Conservation (phyloP, 352 stramenopile genomes). For the Phytopythium chamaehyphon region DNA sequence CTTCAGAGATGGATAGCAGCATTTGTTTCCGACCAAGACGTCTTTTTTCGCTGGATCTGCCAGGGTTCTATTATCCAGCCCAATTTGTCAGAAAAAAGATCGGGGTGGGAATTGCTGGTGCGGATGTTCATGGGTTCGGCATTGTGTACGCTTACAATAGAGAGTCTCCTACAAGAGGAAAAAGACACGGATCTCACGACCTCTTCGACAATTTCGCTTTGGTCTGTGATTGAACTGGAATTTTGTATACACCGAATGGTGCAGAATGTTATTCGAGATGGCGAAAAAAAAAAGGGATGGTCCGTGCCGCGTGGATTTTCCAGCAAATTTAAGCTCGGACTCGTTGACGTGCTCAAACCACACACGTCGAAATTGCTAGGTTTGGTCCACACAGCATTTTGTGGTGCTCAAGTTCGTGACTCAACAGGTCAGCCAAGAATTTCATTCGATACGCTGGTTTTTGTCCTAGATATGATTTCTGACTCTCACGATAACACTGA, state of each 20-base stretch:
- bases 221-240: slow-evolving; percentile 50
- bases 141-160: slow-evolving; percentile 39
- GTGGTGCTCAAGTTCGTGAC: not conserved
- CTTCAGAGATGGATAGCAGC: slow-evolving; percentile 30
- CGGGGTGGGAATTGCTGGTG: slow-evolving; percentile 39
- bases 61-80: slow-evolving; percentile 14
- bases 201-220: slow-evolving; percentile 24
- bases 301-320: slow-evolving; percentile 36
- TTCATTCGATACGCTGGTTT: slow-evolving; percentile 4
- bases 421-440: not conserved
- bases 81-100: slow-evolving; percentile 14
- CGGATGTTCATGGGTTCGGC: slow-evolving; percentile 46
- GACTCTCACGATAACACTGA: not conserved
- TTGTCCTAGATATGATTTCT: not conserved
- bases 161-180: slow-evolving; percentile 16
- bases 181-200: not conserved
- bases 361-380: slow-evolving; percentile 16
- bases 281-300: slow-evolving; percentile 20
- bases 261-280: slow-evolving; percentile 26
- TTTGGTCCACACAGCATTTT: slow-evolving; percentile 11
- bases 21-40: slow-evolving; percentile 47
- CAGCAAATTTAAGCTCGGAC: slow-evolving; percentile 19
- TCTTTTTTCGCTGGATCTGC: slow-evolving; percentile 56
- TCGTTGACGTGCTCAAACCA: slow-evolving; percentile 33
- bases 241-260: slow-evolving; percentile 50